Conservation (phyloP, 176 grass and related monocot species). For the barley (Hordeum vulgare) region DNA sequence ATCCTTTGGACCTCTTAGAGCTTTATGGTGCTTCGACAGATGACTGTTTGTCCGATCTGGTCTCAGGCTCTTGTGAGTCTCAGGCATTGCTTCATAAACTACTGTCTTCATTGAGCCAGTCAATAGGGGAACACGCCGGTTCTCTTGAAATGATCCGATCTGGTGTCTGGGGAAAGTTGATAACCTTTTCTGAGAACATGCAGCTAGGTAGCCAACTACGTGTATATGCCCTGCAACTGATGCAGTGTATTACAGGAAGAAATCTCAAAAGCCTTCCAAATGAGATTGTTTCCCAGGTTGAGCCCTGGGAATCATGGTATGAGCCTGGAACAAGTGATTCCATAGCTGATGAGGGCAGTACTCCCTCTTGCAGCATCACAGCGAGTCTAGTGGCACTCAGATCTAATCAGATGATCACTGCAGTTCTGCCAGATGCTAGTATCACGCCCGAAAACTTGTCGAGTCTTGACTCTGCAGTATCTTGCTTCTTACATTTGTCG, state of each 20-base stretch:
- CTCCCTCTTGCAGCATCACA: constrained; percentile 53
- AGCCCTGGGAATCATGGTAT: constrained; percentile 90
- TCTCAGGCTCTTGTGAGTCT: constrained; percentile 28
- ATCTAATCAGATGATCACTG: constrained; percentile 64
- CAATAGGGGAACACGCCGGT: constrained; percentile 39
- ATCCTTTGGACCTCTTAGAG: constrained; percentile 50
- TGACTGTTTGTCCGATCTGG: constrained; percentile 45
- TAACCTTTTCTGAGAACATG: constrained; percentile 70
- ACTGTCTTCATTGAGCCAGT: constrained; percentile 66
- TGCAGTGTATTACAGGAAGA: constrained; percentile 82
- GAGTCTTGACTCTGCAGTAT: constrained; percentile 70
- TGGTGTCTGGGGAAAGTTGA: constrained; percentile 68
- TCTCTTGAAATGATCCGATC: constrained; percentile 66
- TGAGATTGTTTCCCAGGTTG: constrained; percentile 71
- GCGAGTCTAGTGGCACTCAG: constrained; percentile 75
- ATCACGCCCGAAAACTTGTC: constrained; percentile 57
- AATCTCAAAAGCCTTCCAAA: constrained; percentile 73
- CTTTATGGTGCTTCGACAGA: constrained; percentile 52
- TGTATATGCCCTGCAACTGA: constrained; percentile 79
- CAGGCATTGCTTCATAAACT: constrained; percentile 54
- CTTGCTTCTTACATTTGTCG: constrained; percentile 76
- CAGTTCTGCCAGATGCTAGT: constrained; percentile 51
- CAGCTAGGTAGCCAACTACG: constrained; percentile 55
- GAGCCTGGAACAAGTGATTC: constrained; percentile 39
- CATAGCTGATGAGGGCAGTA: constrained; percentile 35